Conservation (phyloP, 805 yeast genomes). For the Spathaspora gorwiae region DNA sequence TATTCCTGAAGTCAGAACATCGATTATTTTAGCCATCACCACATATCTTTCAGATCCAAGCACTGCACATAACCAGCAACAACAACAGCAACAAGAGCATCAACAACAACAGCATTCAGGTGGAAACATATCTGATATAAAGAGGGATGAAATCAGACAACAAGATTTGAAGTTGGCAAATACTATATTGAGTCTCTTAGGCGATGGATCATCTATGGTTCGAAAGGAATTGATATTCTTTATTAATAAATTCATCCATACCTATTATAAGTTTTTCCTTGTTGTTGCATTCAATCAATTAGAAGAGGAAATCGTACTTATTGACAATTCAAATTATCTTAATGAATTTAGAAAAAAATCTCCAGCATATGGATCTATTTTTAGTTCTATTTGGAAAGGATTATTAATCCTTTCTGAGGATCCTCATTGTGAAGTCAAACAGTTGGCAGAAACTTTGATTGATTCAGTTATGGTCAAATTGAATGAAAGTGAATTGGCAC, state of each 20-base stretch:
- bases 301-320: constrained; percentile 69
- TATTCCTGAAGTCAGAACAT: constrained; percentile 90
- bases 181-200: constrained; percentile 59
- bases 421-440: constrained; percentile 77
- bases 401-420: constrained; percentile 77
- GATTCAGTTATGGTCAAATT: constrained; percentile 67
- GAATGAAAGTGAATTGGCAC: constrained; percentile 61
- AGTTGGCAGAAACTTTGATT: constrained; percentile 66
- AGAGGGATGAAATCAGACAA: constrained; percentile 49
- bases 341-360: constrained; percentile 62
- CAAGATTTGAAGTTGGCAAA: constrained; percentile 71
- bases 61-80: constrained; percentile 7
- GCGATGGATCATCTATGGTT: constrained; percentile 88
- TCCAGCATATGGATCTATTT: constrained; percentile 84
- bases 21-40: constrained; percentile 69
- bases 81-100: constrained; percentile 9
- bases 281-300: constrained; percentile 84
- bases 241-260: constrained; percentile 67
- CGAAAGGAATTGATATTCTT: constrained; percentile 79
- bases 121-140: constrained; percentile 20
- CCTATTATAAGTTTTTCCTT: constrained; percentile 68
- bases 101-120: constrained; percentile 11
- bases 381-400: constrained; percentile 84
- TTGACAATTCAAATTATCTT: constrained; percentile 56
- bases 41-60: constrained; percentile 56